phyloP scores from a whole-genome alignment of 805 yeast species.

The Kodamaea restingae region DNA sequence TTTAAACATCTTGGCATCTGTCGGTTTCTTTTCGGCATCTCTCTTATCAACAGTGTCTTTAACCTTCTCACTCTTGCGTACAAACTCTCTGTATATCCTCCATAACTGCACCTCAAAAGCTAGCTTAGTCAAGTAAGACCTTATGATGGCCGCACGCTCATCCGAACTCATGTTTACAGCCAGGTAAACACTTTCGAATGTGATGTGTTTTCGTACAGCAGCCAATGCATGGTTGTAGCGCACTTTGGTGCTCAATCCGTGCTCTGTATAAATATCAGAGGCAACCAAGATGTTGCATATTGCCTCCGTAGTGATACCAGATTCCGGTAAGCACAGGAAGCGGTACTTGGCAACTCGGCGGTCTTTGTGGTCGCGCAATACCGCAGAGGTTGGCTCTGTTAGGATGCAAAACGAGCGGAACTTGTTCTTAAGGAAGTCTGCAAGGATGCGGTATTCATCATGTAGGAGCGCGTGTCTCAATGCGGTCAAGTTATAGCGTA shows the following conservation, averaged over 20 bases:
- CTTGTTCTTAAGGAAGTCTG: constrained; percentile 65
- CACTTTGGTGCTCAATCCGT: constrained; percentile 17
- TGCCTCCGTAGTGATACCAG: constrained; percentile 14
- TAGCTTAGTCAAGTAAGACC: constrained; percentile 44
- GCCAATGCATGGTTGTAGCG: constrained; percentile 7
- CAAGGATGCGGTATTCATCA: constrained; percentile 62
- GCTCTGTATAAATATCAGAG: constrained; percentile 57
- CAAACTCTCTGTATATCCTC: constrained; percentile 47
- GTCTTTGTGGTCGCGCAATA: constrained; percentile 20
- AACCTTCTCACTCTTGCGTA: constrained; percentile 16
- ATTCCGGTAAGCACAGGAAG: constrained; percentile 21
- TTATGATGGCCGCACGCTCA: constrained; percentile 41
- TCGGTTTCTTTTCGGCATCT: constrained; percentile 1
- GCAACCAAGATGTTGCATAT: constrained; percentile 31
- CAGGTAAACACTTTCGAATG: not conserved
- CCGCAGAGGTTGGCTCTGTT: constrained; percentile 41
- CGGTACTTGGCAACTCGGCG: constrained; percentile 17
- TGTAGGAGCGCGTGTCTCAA: constrained; percentile 41
- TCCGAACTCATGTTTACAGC: constrained; percentile 20
- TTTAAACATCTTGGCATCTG: too few relatives aligned
- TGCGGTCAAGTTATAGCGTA: constrained; percentile 45
- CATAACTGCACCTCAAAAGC: constrained; percentile 65
- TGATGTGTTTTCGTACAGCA: constrained; percentile 3
- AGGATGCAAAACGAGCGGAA: constrained; percentile 59
- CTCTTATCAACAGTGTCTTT: too few relatives aligned